These are phyloP conservation scores for Penicillium sp. DNA, from an alignment of 2,329 filamentous ascomycete species.

Conservation along the genomic window DNA sequence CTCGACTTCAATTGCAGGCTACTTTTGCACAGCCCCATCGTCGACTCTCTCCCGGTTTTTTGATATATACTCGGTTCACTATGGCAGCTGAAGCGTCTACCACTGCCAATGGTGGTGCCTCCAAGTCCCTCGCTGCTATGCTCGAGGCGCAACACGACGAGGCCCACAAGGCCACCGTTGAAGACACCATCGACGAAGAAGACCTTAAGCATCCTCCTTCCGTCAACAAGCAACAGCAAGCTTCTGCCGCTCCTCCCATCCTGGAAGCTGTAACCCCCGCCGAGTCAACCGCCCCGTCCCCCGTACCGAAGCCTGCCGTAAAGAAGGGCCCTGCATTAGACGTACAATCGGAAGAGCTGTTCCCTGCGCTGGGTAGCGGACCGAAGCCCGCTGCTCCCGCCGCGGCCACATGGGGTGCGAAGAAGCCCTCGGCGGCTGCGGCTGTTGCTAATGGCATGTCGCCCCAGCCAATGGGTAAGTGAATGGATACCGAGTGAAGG, in stretches of 20 bases:
- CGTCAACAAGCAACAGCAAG: conserved; percentile 38
- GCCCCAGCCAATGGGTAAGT: conserved; percentile 59
- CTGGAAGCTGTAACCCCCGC: conserved; percentile 29
- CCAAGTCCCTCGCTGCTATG: conserved; percentile 56
- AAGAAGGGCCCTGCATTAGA: conserved; percentile 64
- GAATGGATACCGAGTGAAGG: conserved; percentile 47
- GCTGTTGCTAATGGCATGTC: conserved; percentile 51
- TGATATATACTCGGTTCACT: conserved; percentile 11
- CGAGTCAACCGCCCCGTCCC: conserved; percentile 42
- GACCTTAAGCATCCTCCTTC: conserved; percentile 63
- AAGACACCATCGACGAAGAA: conserved; percentile 82
- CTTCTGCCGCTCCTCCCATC: conserved; percentile 20
- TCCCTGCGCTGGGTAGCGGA: conserved; percentile 82
- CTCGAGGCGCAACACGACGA: conserved; percentile 60
- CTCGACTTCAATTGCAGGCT: conserved; percentile 23
- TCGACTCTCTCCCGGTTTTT: neutral
- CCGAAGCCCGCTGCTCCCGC: conserved; percentile 67
- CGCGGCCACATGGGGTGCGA: conserved; percentile 77
- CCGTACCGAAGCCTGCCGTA: conserved; percentile 43
- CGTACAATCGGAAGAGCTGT: conserved; percentile 85
- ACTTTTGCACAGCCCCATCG: conserved; percentile 12
- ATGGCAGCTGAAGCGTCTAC: conserved; percentile 42
- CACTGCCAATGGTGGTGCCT: conserved; percentile 37
- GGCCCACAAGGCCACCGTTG: conserved; percentile 69
- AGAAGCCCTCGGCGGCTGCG: conserved; percentile 51